Percentiles rank a stretch among this genome's conserved stretches.
Evolutionary conservation across 1,284 basidiomycete genomes (phyloP).

Genomic region (Malassezia japonica): DNA sequence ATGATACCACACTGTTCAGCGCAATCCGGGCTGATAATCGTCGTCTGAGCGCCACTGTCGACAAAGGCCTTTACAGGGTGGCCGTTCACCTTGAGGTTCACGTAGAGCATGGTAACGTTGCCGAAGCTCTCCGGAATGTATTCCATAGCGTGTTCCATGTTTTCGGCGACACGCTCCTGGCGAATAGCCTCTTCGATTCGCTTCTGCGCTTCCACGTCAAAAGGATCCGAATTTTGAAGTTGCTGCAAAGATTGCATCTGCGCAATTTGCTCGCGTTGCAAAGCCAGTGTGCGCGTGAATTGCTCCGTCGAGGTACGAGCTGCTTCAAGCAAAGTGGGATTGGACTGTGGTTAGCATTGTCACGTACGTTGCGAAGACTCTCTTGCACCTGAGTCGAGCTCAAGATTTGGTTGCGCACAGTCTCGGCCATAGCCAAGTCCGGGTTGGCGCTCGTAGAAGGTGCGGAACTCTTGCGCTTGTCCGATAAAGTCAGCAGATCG

Average conservation of each 20-base stretch:
- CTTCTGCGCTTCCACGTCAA: conserved; percentile 67
- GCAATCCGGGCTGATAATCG: conserved; percentile 91
- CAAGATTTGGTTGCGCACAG: conserved; percentile 76
- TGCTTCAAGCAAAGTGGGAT: conserved; percentile 27
- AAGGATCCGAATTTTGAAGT: conserved; percentile 68
- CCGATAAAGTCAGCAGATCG: conserved; percentile 29
- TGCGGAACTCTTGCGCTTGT: conserved; percentile 2
- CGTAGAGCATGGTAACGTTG: conserved; percentile 88
- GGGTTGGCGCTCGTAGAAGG: neutral
- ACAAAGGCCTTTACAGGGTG: conserved; percentile 88
- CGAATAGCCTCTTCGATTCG: conserved; percentile 89
- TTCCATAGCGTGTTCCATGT: conserved; percentile 47
- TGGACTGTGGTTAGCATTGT: conserved; percentile 11
- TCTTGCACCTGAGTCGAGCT: conserved; percentile 71
- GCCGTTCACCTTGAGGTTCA: conserved; percentile 72
- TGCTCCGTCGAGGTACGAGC: conserved; percentile 7
- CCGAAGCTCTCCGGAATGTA: conserved; percentile 76
- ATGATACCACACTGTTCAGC: conserved; percentile 89
- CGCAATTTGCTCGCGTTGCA: conserved; percentile 13
- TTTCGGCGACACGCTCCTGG: conserved; percentile 75
- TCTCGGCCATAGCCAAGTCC: conserved; percentile 59
- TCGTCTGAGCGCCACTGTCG: conserved; percentile 90
- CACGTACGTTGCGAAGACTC: conserved; percentile 55
- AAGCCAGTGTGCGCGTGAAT: conserved; percentile 23
- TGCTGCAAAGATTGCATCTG: conserved; percentile 59